Conservation (phyloP, 1,284 basidiomycete genomes). For the Cerioporus squamosus region DNA sequence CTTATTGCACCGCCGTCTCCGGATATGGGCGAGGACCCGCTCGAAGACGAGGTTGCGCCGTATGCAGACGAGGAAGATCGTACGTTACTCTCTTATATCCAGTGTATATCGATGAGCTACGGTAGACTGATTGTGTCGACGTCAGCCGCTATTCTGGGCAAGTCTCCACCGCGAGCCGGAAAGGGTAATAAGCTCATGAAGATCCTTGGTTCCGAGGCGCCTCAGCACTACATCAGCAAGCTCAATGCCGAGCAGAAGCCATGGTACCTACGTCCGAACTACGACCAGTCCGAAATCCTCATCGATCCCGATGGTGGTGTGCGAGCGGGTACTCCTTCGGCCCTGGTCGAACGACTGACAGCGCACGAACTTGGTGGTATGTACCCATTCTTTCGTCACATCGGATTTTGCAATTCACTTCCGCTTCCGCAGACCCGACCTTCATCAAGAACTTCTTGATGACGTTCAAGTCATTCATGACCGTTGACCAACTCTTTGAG, state of each 20-base stretch:
- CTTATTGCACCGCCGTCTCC: slow-evolving; percentile 21
- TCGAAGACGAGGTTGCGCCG: slow-evolving; percentile 32
- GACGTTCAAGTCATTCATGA: slow-evolving; percentile 97
- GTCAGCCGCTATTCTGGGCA: slow-evolving; percentile 29
- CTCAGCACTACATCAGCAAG: slow-evolving; percentile 52
- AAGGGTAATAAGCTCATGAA: slow-evolving; percentile 68
- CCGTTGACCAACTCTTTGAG: slow-evolving; percentile 84
- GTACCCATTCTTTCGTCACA: background rate
- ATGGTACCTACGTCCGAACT: slow-evolving; percentile 87
- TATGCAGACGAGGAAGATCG: slow-evolving; percentile 41
- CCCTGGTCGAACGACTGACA: slow-evolving; percentile 89
- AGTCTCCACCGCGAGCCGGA: slow-evolving; percentile 42
- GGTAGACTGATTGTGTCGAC: background rate
- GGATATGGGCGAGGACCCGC: slow-evolving; percentile 15
- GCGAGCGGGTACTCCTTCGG: slow-evolving; percentile 85
- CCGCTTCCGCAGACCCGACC: slow-evolving; percentile 62
- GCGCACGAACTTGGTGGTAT: slow-evolving; percentile 85
- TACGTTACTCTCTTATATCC: slow-evolving; percentile 26
- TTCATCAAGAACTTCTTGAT: slow-evolving; percentile 95
- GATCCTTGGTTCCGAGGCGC: slow-evolving; percentile 77
- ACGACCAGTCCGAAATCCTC: slow-evolving; percentile 79
- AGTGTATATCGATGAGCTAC: too few species aligned
- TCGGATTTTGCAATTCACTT: background rate
- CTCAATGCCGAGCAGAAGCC: slow-evolving; percentile 65
- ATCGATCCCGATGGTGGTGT: slow-evolving; percentile 86